phyloP scores from a whole-genome alignment of 257 asterid genomes.

The Solanum clarkiae region DNA sequence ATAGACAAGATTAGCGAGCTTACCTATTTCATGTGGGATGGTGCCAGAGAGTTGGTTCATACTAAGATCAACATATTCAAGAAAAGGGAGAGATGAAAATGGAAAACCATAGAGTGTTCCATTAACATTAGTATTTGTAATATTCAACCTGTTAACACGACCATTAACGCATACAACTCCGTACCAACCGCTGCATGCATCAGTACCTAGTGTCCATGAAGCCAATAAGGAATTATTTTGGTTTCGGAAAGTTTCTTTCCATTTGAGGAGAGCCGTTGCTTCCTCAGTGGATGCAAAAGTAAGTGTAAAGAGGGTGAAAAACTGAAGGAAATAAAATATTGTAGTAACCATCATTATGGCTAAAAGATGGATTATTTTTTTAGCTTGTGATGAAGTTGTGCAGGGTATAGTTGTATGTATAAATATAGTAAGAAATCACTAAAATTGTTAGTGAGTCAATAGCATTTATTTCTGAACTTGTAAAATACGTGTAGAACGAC shows the following conservation, averaged over 20 bases:
- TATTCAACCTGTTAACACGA: not conserved
- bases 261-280: slow-evolving; percentile 4
- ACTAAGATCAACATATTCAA: slow-evolving; percentile 3
- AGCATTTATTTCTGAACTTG: not conserved
- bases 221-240: not conserved
- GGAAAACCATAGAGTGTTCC: slow-evolving; percentile 9
- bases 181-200: slow-evolving; percentile 1
- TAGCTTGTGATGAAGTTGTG: not conserved
- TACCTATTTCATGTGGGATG: slow-evolving; percentile 6
- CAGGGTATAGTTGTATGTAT: not conserved
- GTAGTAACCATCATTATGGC: not conserved
- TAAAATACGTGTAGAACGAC: not conserved
- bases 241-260: slow-evolving; percentile 3
- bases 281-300: not conserved
- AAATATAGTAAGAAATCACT: no score
- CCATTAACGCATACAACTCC: slow-evolving; percentile 5
- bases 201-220: slow-evolving; percentile 5
- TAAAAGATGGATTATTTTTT: not conserved
- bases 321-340: not conserved
- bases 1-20: not conserved
- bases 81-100: slow-evolving; percentile 4
- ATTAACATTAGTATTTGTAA: not conserved
- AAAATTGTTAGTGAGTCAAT: not conserved
- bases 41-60: slow-evolving; percentile 2
- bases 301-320: not conserved